Conservation (phyloP, 2,329 filamentous ascomycete genomes). For the Tolypocladium amazonense region DNA sequence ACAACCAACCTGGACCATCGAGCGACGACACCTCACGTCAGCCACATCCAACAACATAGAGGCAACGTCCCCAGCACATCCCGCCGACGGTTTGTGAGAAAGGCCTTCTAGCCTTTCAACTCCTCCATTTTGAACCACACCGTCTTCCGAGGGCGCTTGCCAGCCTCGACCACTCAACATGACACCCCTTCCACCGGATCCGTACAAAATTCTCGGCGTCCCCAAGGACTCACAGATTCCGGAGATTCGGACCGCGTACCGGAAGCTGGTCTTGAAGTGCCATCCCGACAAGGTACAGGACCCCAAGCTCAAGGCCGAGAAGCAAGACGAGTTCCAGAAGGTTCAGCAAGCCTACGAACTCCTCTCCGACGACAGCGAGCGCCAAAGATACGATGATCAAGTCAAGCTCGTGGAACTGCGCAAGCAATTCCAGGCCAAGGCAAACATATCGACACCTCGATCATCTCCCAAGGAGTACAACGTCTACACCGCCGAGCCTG, state of each 20-base stretch:
- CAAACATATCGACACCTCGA: slow-evolving; percentile 33
- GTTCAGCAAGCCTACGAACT: slow-evolving; percentile 91
- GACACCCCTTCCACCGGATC: slow-evolving; percentile 54
- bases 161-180: slow-evolving; percentile 19
- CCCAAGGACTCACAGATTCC: slow-evolving; percentile 57
- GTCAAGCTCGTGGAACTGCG: slow-evolving; percentile 56
- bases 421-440: slow-evolving; percentile 36
- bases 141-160: neutral
- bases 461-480: slow-evolving; percentile 31
- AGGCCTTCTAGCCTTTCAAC: neutral
- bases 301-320: slow-evolving; percentile 61
- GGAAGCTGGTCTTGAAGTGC: slow-evolving; percentile 77
- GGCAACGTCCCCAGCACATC: neutral
- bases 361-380: slow-evolving; percentile 64
- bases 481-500: slow-evolving; percentile 39
- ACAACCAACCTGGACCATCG: neutral
- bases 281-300: slow-evolving; percentile 89
- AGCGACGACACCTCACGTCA: neutral
- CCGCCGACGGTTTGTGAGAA: neutral
- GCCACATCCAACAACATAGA: neutral
- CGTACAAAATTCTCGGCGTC: slow-evolving; percentile 69
- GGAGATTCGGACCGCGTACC: slow-evolving; percentile 69
- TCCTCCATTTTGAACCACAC: slow-evolving; percentile 1
- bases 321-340: slow-evolving; percentile 80
- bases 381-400: slow-evolving; percentile 69